Base-by-base conservation (phyloP, 2,329 filamentous ascomycete species). In the Claviceps africana region DNA sequence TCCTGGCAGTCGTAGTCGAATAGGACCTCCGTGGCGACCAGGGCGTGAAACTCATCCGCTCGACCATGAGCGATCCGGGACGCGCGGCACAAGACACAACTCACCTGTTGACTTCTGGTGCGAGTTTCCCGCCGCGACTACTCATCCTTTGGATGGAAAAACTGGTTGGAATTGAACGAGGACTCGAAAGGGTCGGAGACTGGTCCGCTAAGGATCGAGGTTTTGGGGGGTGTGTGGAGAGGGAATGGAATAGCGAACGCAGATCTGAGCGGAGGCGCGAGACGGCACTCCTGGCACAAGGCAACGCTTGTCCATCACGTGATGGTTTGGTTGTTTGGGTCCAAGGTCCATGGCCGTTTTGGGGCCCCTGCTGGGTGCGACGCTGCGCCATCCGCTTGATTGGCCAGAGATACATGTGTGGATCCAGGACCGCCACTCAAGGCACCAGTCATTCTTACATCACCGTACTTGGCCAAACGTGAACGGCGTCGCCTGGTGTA, bases 61-160 rank as follows among this genome's bases (percentile, higher is more conserved):
- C 49, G 48, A 47, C 35, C 45, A 30, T 37, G 48, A 53, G 44
- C 45, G 33, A 37, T 31, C 47, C 28, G 33, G 15, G 15, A 28
- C 42, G 39, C 51, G 45, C 54, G 56, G 58, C 55, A 56, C 51
- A 54, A 54, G 44, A 35, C 52, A 54, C 8, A n/a, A 63, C 62
- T 64, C 56, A 94, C 89, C 89, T 86, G 79, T 97, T 97, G 77
- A 96, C 90, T 86, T 98, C 93, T 74, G 93, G 90, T 76, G 90
- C 90, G 80, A 97, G 86, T 82, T 96, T 97, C 75, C 84, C 85
- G 77, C 82, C 83, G 76, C 88, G 86, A 88, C 84, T 94, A 88
- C 85, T 94, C 88, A 95, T 95, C 83, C 82, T 85, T 89, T 82
- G 78, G 66, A 65, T 68, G 65, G 63, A 66, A 62, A 62, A 47